Conservation (phyloP, 306 rosid species). For the Vigna angularis region DNA sequence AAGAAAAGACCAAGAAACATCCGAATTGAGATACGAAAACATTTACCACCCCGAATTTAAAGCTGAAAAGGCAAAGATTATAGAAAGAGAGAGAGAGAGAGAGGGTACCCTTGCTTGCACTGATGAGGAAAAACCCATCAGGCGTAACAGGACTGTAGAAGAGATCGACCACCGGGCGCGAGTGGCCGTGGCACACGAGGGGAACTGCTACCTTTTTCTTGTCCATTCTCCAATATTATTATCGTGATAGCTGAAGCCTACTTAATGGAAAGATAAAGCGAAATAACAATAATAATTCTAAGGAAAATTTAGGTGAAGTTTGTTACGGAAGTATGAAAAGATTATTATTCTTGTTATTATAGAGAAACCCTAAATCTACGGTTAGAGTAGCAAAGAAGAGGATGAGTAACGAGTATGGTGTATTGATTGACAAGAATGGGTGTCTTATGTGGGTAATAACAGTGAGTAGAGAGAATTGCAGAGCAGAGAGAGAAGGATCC, state of each 20-base stretch:
- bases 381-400: background rate
- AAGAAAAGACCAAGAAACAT: background rate
- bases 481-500: background rate
- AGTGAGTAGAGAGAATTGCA: background rate
- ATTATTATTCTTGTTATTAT: background rate
- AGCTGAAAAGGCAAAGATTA: background rate
- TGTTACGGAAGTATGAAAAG: background rate
- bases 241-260: background rate
- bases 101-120: conserved; percentile 94
- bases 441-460: background rate
- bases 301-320: background rate
- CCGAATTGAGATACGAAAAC: background rate
- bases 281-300: background rate
- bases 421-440: background rate
- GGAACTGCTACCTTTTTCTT: conserved; percentile 87
- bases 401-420: background rate
- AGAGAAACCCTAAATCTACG: conserved; percentile 57
- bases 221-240: conserved; percentile 59
- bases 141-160: conserved; percentile 91
- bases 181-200: conserved; percentile 92
- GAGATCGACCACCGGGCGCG: conserved; percentile 96
- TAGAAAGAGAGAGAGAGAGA: background rate
- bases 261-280: conserved; percentile 7
- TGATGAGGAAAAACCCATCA: conserved; percentile 93
- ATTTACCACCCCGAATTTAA: background rate